phyloP scores from a whole-genome alignment of 2,329 filamentous ascomycete genomes.

The Colletotrichum chlorophyti region DNA sequence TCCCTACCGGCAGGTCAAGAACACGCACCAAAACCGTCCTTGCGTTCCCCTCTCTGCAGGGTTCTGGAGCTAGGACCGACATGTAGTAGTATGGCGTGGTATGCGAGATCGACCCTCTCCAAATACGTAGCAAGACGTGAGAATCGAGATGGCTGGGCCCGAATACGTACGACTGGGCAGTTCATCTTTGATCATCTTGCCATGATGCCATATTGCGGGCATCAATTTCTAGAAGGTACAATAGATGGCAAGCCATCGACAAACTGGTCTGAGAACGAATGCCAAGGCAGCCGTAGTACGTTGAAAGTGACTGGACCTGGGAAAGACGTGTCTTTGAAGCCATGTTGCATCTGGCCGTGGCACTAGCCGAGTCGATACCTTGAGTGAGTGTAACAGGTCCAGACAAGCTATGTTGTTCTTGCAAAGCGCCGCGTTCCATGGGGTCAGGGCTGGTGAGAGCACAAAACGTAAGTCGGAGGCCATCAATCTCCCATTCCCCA shows the following conservation, averaged over 20 bases:
- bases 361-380: constrained; percentile 7
- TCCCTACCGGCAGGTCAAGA: constrained; percentile 9
- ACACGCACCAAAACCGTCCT: background rate
- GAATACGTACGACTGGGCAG: background rate
- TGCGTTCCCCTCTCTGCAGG: constrained; percentile 9
- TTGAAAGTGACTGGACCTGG: too few relatives aligned
- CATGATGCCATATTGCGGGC: constrained; percentile 13
- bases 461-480: constrained; percentile 12
- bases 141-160: constrained; percentile 1
- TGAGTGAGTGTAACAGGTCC: background rate
- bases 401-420: background rate
- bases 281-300: too few relatives aligned
- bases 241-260: too few relatives aligned
- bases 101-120: background rate
- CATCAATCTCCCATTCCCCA: constrained; percentile 1
- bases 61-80: constrained; percentile 4
- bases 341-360: constrained; percentile 4
- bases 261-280: too few relatives aligned
- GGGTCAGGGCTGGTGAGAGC: too few relatives aligned
- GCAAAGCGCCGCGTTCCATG: background rate
- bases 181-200: background rate
- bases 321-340: constrained; percentile 10
- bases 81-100: background rate
- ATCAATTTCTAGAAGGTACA: background rate
- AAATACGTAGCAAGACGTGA: background rate